Conservation (phyloP, 768 basidiomycete genomes). For the Naganishia vishniacii region DNA sequence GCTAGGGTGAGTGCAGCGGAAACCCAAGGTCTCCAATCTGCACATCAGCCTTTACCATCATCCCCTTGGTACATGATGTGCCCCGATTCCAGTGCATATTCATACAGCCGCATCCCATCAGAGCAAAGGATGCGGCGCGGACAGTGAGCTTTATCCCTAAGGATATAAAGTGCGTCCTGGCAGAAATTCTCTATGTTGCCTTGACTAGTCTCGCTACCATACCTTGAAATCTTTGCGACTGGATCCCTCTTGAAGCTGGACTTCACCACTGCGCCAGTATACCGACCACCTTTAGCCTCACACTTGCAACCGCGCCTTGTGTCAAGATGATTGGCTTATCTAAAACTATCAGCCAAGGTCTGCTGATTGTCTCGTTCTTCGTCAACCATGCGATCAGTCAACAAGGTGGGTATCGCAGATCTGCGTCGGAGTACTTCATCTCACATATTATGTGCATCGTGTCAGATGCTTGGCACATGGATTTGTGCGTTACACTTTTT, state of each 20-base stretch:
- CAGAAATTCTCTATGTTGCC: no score
- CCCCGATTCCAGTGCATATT: no score
- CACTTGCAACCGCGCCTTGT: no score
- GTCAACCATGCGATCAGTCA: not conserved
- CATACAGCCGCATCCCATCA: no score
- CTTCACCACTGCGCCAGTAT: not conserved
- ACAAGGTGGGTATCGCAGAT: not conserved
- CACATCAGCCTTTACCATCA: no score
- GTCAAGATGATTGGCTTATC: not conserved
- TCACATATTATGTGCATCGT: not conserved
- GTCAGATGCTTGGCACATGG: constrained; percentile 19
- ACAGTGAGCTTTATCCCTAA: no score
- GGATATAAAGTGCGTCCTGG: no score
- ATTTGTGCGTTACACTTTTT: not conserved
- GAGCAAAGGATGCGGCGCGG: no score
- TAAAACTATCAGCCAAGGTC: not conserved
- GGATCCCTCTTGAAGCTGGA: not conserved
- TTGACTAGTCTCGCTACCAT: no score
- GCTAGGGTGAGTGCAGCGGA: no score
- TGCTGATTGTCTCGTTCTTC: not conserved
- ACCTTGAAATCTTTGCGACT: not conserved
- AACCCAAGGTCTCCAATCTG: no score
- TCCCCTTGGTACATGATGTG: no score
- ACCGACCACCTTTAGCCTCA: not conserved
- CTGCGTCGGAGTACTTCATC: not conserved